phyloP scores from a whole-genome alignment of 106 monocot species.

The Phalaenopsis aphrodite region DNA sequence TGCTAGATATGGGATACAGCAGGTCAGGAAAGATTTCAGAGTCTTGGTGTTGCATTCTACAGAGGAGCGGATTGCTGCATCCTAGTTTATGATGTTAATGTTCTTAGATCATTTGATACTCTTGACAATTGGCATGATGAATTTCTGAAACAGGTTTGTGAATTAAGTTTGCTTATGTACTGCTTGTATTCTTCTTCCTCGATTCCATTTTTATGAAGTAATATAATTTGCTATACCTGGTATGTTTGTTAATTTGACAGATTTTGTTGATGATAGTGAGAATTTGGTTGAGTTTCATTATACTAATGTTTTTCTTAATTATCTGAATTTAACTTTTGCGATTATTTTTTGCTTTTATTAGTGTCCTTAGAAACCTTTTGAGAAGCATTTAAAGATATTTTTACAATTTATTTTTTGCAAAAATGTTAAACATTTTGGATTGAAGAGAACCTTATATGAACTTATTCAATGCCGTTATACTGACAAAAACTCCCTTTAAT shows the following conservation, averaged over 20 bases:
- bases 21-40: constrained; percentile 96
- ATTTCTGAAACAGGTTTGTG: constrained; percentile 72
- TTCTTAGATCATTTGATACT: constrained; percentile 64
- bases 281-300: not conserved
- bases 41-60: constrained; percentile 95
- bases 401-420: not conserved
- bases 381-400: not conserved
- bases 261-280: not conserved
- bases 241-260: not conserved
- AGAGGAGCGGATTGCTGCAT: constrained; percentile 92
- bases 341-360: not conserved
- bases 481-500: not conserved
- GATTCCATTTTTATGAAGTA: not conserved
- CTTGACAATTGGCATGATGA: constrained; percentile 89
- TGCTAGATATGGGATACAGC: constrained; percentile 95
- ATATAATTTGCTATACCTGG: not conserved
- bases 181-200: not conserved
- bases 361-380: not conserved
- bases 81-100: constrained; percentile 91
- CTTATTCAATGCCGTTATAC: not conserved
- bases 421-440: not conserved
- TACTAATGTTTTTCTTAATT: not conserved
- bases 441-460: not conserved
- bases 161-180: not conserved
- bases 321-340: not conserved